phyloP scores from a whole-genome alignment of 1,284 basidiomycete species.

The Leccinum pachyderme region DNA sequence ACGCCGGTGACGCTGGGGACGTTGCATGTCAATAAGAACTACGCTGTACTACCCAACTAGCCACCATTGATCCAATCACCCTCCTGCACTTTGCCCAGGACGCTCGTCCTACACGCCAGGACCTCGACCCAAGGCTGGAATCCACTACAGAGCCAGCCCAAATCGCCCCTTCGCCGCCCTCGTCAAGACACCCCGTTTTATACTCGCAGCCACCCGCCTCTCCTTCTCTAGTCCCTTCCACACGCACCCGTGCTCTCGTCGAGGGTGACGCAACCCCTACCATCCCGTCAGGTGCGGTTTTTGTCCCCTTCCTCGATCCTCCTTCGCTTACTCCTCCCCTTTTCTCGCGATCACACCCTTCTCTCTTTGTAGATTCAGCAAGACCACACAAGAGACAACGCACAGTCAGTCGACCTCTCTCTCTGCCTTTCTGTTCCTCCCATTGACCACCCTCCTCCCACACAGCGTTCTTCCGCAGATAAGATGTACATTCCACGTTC shows the following conservation, averaged over 20 bases:
- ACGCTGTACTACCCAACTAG: conserved; percentile 27
- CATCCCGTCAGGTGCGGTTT: conserved; percentile 28
- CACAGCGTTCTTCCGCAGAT: conserved; percentile 29
- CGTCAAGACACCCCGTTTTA: conserved; percentile 23
- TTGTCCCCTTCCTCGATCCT: not conserved
- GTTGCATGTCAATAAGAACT: conserved; percentile 33
- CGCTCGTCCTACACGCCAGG: conserved; percentile 46
- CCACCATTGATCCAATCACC: conserved; percentile 71
- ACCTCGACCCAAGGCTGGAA: conserved; percentile 46
- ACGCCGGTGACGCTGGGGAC: conserved; percentile 22
- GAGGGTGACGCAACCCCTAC: conserved; percentile 36
- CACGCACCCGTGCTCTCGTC: conserved; percentile 59
- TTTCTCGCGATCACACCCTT: conserved; percentile 6
- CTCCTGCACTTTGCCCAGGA: conserved; percentile 56
- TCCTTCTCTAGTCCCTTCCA: conserved; percentile 54
- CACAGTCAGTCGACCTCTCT: conserved; percentile 41
- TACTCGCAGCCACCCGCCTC: conserved; percentile 30
- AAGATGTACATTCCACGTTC: conserved; percentile 59
- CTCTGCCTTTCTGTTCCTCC: conserved; percentile 26
- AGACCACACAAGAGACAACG: conserved; percentile 72
- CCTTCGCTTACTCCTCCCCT: not conserved
- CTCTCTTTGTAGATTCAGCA: conserved; percentile 41
- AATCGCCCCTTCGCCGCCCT: conserved; percentile 28
- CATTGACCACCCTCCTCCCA: conserved; percentile 32
- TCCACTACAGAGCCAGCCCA: conserved; percentile 36